Conservation (phyloP, 1,139 yeast genomes). For the Debaryomyces coudertii region DNA sequence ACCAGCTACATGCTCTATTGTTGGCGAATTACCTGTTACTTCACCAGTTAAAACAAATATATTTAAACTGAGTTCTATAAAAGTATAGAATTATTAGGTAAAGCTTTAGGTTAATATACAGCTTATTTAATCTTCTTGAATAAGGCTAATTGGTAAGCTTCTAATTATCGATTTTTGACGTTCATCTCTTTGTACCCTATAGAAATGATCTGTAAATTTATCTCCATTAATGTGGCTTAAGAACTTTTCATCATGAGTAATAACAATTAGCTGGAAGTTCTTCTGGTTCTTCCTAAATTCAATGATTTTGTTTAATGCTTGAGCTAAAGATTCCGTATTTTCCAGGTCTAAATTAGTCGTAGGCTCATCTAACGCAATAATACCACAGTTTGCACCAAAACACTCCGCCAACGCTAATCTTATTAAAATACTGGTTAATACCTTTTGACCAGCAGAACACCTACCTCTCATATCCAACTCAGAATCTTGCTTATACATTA, state of each 20-base stretch:
- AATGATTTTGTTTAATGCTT: constrained; percentile 75
- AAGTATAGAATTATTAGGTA: neutral
- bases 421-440: constrained; percentile 87
- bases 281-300: constrained; percentile 73
- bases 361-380: constrained; percentile 96
- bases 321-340: constrained; percentile 86
- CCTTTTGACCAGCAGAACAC: constrained; percentile 98
- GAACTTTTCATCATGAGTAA: constrained; percentile 95
- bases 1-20: neutral
- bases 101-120: neutral
- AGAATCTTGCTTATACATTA: constrained; percentile 89
- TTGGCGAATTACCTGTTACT: neutral
- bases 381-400: constrained; percentile 93
- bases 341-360: constrained; percentile 93
- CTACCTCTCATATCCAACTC: constrained; percentile 98
- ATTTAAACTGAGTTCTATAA: neutral
- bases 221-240: constrained; percentile 83
- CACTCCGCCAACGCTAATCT: constrained; percentile 94
- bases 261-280: constrained; percentile 91
- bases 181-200: constrained; percentile 77
- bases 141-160: constrained; percentile 45
- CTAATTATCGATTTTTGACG: constrained; percentile 75
- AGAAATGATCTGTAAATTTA: constrained; percentile 86
- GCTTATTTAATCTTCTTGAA: constrained; percentile 31
- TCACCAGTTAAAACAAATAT: neutral